These are phyloP conservation scores for Chenopodium berlandieri DNA, from an alignment of 148 eudicot genomes.

Conservation along the genomic window DNA sequence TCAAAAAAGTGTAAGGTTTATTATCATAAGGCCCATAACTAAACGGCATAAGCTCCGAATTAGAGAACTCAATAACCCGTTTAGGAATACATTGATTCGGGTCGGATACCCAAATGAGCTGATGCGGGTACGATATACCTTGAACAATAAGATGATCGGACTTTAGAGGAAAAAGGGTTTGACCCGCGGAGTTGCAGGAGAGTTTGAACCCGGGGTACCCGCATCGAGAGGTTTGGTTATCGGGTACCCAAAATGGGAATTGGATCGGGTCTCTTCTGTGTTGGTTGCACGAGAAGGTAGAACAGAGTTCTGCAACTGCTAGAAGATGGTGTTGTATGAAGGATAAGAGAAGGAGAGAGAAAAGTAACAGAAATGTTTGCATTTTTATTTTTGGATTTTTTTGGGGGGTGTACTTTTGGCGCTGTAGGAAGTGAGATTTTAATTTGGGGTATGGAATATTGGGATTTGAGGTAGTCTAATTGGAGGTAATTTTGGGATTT, in stretches of 20 bases:
- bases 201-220: slow-evolving; percentile 64
- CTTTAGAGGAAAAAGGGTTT: slow-evolving; percentile 42
- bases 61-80: slow-evolving; percentile 27
- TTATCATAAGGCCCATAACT: background rate
- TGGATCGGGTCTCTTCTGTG: slow-evolving; percentile 35
- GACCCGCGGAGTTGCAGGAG: slow-evolving; percentile 40
- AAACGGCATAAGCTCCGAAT: slow-evolving; percentile 33
- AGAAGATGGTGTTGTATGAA: slow-evolving; percentile 1
- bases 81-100: slow-evolving; percentile 47
- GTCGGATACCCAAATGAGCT: slow-evolving; percentile 48
- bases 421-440: background rate
- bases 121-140: slow-evolving; percentile 40
- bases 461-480: too few species aligned
- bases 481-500: too few species aligned
- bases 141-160: slow-evolving; percentile 36
- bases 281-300: slow-evolving; percentile 40
- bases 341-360: slow-evolving; percentile 12
- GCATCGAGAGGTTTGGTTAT: slow-evolving; percentile 30
- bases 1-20: slow-evolving; percentile 34
- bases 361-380: background rate
- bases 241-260: slow-evolving; percentile 54
- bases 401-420: background rate
- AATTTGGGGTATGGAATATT: background rate
- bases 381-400: background rate
- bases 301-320: slow-evolving; percentile 22